A percentile compares a stretch with the other conserved stretches of the same genome.
Conservation (phyloP, 305 asterid species). For the Plantago lanceolata region DNA sequence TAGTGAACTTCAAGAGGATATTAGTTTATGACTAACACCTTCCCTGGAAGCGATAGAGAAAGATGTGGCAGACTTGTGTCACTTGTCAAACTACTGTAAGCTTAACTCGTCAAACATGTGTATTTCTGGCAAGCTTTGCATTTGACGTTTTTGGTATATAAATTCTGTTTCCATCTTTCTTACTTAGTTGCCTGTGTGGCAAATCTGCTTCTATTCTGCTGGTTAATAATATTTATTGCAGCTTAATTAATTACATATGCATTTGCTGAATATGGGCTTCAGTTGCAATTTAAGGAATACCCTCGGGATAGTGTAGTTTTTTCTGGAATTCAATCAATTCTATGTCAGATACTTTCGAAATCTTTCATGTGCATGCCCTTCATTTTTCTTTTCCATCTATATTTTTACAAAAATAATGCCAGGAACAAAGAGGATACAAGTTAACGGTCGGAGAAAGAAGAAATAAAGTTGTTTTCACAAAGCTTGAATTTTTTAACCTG, state of each 20-base stretch:
- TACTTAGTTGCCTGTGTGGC: not conserved
- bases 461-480: not conserved
- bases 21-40: not conserved
- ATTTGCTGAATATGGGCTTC: constrained; percentile 1
- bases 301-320: not conserved
- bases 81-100: not conserved
- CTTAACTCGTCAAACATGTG: not conserved
- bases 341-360: not conserved
- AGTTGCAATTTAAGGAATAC: not conserved
- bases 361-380: constrained; percentile 21
- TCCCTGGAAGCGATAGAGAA: not conserved
- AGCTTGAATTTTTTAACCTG: constrained; percentile 4
- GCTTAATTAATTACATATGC: not conserved
- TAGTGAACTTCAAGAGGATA: constrained; percentile 1
- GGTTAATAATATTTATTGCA: not conserved
- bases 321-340: not conserved
- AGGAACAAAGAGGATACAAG: not conserved
- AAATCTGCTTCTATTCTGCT: not conserved
- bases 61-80: not conserved
- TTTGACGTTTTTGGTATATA: not conserved
- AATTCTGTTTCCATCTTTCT: not conserved
- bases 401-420: constrained; percentile 4
- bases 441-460: constrained; percentile 1
- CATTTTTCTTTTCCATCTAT: not conserved
- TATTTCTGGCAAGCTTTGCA: not conserved